A percentile compares a stretch with the other conserved stretches of the same genome.
phyloP scores from a whole-genome alignment of 1,284 basidiomycete species.

The Abortiporus biennis region DNA sequence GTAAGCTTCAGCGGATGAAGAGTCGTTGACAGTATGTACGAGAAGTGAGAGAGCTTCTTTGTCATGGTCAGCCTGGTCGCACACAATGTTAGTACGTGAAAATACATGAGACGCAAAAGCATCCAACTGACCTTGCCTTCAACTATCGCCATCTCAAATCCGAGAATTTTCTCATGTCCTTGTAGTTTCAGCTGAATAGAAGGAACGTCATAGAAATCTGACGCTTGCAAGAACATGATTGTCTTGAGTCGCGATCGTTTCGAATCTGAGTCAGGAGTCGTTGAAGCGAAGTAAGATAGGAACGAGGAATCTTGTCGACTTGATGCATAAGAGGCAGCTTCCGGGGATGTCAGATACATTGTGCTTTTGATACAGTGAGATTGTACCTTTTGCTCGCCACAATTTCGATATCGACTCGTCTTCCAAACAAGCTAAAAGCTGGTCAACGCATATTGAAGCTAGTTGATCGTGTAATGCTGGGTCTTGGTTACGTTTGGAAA shows the following conservation, averaged over 20 bases:
- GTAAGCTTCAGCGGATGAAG: constrained; percentile 75
- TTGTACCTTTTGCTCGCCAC: constrained; percentile 67
- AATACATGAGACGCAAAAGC: too few species aligned
- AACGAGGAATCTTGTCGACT: constrained; percentile 54
- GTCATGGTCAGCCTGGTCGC: constrained; percentile 58
- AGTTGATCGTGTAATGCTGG: constrained; percentile 54
- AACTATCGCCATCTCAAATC: constrained; percentile 73
- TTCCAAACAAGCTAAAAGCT: constrained; percentile 41
- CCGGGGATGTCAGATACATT: constrained; percentile 21
- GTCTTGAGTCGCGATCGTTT: constrained; percentile 73
- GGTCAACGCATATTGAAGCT: constrained; percentile 48
- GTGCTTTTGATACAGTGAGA: background rate
- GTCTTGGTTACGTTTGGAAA: constrained; percentile 58
- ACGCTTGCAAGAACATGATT: constrained; percentile 74
- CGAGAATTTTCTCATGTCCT: constrained; percentile 46
- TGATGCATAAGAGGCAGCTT: constrained; percentile 44
- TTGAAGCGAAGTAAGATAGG: constrained; percentile 57
- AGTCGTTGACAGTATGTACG: constrained; percentile 67
- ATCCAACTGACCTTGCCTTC: constrained; percentile 74
- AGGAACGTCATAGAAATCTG: constrained; percentile 56
- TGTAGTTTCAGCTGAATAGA: constrained; percentile 41
- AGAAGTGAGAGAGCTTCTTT: constrained; percentile 62
- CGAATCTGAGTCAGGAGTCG: constrained; percentile 68
- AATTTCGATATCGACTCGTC: constrained; percentile 51
- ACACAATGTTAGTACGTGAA: constrained; percentile 1